phyloP scores from a whole-genome alignment of 192 early-diverging fungal genomes.

The Jimgerdemannia flammicorona region DNA sequence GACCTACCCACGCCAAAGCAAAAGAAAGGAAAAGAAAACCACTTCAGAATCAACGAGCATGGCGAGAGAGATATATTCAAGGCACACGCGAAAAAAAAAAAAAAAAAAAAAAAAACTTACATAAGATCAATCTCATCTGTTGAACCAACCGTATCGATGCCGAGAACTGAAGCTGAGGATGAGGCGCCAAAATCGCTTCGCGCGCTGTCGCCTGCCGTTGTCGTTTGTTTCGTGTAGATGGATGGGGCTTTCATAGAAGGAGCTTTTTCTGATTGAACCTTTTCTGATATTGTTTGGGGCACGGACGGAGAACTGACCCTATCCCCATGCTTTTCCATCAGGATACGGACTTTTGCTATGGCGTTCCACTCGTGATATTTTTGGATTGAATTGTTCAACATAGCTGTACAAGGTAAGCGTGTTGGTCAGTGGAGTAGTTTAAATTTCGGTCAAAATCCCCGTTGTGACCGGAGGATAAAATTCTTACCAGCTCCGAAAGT shows the following conservation, averaged over 20 bases:
- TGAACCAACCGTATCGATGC: background rate
- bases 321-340: background rate
- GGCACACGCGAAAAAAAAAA: no score
- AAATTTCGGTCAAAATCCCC: background rate
- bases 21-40: no score
- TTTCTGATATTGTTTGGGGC: background rate
- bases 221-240: background rate
- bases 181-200: background rate
- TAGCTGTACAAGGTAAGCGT: background rate
- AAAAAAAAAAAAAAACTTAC: background rate
- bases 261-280: background rate
- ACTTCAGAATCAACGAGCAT: no score
- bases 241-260: background rate
- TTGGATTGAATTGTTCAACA: background rate
- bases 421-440: background rate
- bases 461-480: no score
- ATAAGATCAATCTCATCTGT: background rate
- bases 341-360: background rate
- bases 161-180: background rate
- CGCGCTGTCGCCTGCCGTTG: background rate
- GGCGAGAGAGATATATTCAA: no score
- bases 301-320: background rate
- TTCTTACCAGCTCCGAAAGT: background rate
- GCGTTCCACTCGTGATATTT: background rate
- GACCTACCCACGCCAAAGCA: background rate